Base-by-base conservation (phyloP, 1,284 basidiomycete genomes). In the Microbotryomycetes sp. region DNA sequence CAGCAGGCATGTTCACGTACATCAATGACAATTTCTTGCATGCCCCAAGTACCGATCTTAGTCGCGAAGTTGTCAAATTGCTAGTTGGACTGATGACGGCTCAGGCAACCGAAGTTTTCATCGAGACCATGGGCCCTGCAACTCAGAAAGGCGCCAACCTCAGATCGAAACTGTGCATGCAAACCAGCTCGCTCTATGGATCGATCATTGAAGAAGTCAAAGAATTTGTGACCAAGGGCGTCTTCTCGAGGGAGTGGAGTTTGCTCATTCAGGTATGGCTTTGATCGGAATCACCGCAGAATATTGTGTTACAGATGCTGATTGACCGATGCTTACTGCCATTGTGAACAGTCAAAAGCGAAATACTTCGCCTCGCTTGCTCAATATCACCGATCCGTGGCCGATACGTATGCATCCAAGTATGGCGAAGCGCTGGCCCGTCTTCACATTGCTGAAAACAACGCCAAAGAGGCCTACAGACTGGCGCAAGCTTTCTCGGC, bases 1-100 rank as follows among this genome's bases (percentile, higher is more conserved):
- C 89, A 36, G 91, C 94, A 0, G 96, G 96, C 25, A 96, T 98
- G 91, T 84, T 97, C 72, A 91, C 87, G 12, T 98, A 98, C 75
- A 94, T 99, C 81, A 97, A 97, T 79, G 94, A 98, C 76, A 98
- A 98, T 81, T 98, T 99, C 76, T 79, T 98, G 0, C 96, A 98
- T 73, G 96, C 96, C 0, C 96, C 96, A 0, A 93, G 89, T n/a
- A 96, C 91, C 1, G 96, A 98, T 77, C 83, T 98, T 58, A 88
- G 87, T 74, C 83, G 91, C 29, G 93, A 97, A 61, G 89, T 98
- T 54, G 83, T 98, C 80, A 93, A 94, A 76, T 89, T 94, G 66
- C 80, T 97, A 31, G 86, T 92, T 16, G 85, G 84, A 25, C 71
- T 96, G 67, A 89, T 91, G 75, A 81, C 93, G 19, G 91, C 91